Evolutionary conservation across 371 early-diverging fungal genomes (phyloP).

Genomic region (Apophysomyces variabilis): DNA sequence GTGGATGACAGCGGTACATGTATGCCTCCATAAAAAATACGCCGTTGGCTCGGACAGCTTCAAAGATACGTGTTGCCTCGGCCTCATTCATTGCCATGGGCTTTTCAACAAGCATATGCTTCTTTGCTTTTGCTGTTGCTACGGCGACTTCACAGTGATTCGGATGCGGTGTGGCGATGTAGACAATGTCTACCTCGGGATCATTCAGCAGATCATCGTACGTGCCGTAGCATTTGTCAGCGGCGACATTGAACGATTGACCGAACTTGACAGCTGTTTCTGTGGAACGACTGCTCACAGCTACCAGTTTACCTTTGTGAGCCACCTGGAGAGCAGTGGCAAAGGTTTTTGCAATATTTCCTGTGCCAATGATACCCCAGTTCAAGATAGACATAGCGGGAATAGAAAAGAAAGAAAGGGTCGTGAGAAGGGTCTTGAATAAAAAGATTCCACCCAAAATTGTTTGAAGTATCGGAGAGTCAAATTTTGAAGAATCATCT

Average conservation of each 20-base stretch:
- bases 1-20: slow-evolving; percentile 58
- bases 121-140: slow-evolving; percentile 36
- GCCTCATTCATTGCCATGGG: slow-evolving; percentile 52
- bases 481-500: no score
- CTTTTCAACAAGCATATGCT: slow-evolving; percentile 57
- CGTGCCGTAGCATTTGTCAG: slow-evolving; percentile 30
- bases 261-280: slow-evolving; percentile 41
- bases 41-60: slow-evolving; percentile 30
- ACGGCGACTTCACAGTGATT: slow-evolving; percentile 47
- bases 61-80: slow-evolving; percentile 40
- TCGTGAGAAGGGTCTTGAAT: not conserved
- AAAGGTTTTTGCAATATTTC: slow-evolving; percentile 53
- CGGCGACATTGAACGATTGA: slow-evolving; percentile 25
- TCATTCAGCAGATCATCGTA: slow-evolving; percentile 41
- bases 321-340: slow-evolving; percentile 38
- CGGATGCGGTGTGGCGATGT: slow-evolving; percentile 54
- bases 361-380: slow-evolving; percentile 59
- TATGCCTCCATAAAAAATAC: slow-evolving; percentile 57
- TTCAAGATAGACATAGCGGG: slow-evolving; percentile 28
- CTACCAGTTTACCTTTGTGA: slow-evolving; percentile 37
- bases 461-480: no score
- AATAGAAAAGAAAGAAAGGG: slow-evolving; percentile 9
- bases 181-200: slow-evolving; percentile 49
- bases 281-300: slow-evolving; percentile 47
- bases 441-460: no score